Evolutionary conservation across 1,284 basidiomycete genomes (phyloP), one percentile per base, ranked within the genome.

Genomic region (Gastroboletus turbinatus): DNA sequence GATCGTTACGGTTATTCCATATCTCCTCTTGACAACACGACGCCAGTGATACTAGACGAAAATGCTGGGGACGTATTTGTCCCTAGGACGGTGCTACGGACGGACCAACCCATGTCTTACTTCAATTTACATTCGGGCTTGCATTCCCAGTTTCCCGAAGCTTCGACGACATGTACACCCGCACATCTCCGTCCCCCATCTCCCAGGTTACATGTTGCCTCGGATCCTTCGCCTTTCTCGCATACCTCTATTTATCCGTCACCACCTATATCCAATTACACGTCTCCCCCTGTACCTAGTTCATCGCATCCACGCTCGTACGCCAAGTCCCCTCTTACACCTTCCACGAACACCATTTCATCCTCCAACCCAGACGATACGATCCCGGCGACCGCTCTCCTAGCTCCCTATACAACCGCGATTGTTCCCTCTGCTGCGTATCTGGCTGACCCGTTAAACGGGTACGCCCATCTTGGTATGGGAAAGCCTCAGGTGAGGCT

Each of bases 401-500:
- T 90, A 49, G 76, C 83, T 1, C 83, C 83, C 0, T 87, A 78
- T 62, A 79, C 78, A 0, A 80, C 81, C 21, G 73, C 78, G 6
- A 81, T 90, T 57, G 81, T 83, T 23, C 84, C 87, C 1, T 82
- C 83, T 11, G 73, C 82, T 2, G 67, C 75, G 0, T 90, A 92
- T 63, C 77, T 90, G 39, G 71, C 79, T 9, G 86, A 88, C 57
- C 83, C 83, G 0, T 76, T 87, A 50, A 90, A 90, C 63, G 81
- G 80, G 2, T 90, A 90, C 60, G 85, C 87, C 0, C 83, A 85
- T 58, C 76, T 87, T 16, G 85, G 87, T 17, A 81, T 87, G 76
- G 88, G 87, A 36, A 88, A 87, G 62, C 86, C 85, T 0, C 88
- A 87, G 62, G 94, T 97, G 0, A 89, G 92, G 58, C 79, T 92